Conservation (phyloP, 805 yeast species). For the Wickerhamomyces xylosicus region DNA sequence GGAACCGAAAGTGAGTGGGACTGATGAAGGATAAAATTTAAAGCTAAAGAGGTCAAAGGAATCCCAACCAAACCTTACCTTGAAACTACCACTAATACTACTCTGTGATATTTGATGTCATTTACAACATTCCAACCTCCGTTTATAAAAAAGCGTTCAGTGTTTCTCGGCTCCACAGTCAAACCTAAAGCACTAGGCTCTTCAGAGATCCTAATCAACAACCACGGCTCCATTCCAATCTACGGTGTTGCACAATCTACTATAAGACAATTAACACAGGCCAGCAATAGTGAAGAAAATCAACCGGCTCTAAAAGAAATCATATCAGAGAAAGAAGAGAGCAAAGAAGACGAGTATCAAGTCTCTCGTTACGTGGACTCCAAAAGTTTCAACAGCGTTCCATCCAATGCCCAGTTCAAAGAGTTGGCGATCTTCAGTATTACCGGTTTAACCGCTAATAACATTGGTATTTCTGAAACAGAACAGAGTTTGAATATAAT, state of each 20-base stretch:
- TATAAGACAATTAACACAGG: no score
- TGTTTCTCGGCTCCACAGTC: not conserved
- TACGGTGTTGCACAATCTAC: not conserved
- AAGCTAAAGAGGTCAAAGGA: no score
- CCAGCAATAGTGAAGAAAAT: not conserved
- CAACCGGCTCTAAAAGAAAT: not conserved
- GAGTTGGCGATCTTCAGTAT: conserved; percentile 27
- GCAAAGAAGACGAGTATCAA: not conserved
- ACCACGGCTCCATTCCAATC: not conserved
- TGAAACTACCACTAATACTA: no score
- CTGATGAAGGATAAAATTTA: no score
- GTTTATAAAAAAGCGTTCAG: not conserved
- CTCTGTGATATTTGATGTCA: not conserved
- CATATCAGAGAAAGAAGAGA: not conserved
- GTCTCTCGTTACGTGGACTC: not conserved
- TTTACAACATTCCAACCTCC: not conserved
- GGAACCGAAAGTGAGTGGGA: no score
- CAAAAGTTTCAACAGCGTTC: not conserved
- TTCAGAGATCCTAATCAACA: not conserved
- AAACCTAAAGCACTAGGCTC: not conserved
- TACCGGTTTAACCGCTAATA: conserved; percentile 19
- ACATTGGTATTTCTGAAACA: conserved; percentile 6
- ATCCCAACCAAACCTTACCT: no score
- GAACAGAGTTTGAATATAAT: conserved; percentile 24
- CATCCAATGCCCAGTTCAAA: conserved; percentile 20